Evolutionary conservation across 148 eudicot species (phyloP).

Genomic region (Polygonum aviculare): DNA sequence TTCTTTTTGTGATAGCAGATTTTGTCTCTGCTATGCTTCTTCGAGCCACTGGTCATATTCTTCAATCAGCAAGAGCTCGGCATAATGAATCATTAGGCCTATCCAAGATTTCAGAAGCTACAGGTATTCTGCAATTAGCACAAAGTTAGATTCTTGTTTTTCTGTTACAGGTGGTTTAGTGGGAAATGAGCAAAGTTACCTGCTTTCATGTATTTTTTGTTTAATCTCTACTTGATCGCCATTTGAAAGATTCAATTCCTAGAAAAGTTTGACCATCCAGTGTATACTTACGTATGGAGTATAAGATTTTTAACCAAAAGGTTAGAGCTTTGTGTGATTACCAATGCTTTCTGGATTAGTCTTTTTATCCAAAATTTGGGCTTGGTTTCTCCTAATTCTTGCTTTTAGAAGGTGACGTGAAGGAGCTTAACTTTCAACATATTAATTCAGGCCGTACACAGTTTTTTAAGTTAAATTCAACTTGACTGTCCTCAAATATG

Average conservation of each 20-base stretch:
- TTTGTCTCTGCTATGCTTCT: constrained; percentile 71
- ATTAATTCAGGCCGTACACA: not conserved
- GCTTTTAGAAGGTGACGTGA: not conserved
- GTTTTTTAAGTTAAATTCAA: not conserved
- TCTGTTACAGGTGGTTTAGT: not conserved
- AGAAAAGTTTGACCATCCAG: not conserved
- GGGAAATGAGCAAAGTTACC: not conserved
- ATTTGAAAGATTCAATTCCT: not conserved
- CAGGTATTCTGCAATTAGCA: constrained; percentile 30
- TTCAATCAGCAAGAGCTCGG: constrained; percentile 43
- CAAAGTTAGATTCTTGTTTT: not conserved
- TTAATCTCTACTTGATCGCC: not conserved
- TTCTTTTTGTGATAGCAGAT: constrained; percentile 96
- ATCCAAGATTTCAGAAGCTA: constrained; percentile 26
- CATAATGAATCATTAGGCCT: constrained; percentile 54
- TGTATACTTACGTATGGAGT: not conserved
- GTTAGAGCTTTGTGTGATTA: not conserved
- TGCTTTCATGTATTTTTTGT: not conserved
- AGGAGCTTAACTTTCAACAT: not conserved
- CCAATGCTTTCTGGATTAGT: not conserved
- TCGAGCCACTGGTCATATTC: constrained; percentile 61
- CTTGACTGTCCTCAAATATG: not conserved
- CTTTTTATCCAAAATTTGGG: not conserved
- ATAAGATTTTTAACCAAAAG: not conserved
- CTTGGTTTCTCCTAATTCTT: constrained; percentile 1